A percentile compares a stretch with the other conserved stretches of the same genome.
Conservation (phyloP, 192 early-diverging fungal genomes). For the Coemansia sp. region DNA sequence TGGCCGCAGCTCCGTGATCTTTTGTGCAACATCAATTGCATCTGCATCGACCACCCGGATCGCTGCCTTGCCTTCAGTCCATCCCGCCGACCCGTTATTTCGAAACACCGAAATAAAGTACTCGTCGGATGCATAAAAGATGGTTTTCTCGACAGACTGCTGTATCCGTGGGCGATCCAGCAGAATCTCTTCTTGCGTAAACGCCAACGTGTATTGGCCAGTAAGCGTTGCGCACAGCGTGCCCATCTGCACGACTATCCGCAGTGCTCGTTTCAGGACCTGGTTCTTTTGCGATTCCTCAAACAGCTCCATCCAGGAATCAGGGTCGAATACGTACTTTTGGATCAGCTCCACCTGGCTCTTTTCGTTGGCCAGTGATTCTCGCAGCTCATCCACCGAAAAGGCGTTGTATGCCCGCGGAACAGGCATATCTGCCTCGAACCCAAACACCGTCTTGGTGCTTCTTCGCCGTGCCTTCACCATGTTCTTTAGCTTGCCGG, state of each 20-base stretch:
- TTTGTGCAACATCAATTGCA: slow-evolving; percentile 34
- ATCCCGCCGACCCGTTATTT: slow-evolving; percentile 51
- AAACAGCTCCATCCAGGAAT: slow-evolving; percentile 39
- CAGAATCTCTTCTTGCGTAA: slow-evolving; percentile 45
- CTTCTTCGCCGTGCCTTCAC: slow-evolving; percentile 50
- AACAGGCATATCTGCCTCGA: slow-evolving; percentile 44
- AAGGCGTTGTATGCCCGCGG: slow-evolving; percentile 48
- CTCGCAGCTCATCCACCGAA: slow-evolving; percentile 35
- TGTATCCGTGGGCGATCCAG: slow-evolving; percentile 38
- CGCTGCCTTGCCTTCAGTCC: slow-evolving; percentile 48
- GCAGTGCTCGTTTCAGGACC: slow-evolving; percentile 44
- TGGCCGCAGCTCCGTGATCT: slow-evolving; percentile 40
- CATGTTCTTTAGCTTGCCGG: slow-evolving; percentile 1
- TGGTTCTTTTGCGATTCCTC: slow-evolving; percentile 42
- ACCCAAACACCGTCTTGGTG: slow-evolving; percentile 47
- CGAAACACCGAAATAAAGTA: slow-evolving; percentile 49
- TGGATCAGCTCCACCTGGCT: slow-evolving; percentile 43
- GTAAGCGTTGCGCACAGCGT: slow-evolving; percentile 46
- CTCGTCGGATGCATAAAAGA: slow-evolving; percentile 44
- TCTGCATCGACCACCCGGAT: slow-evolving; percentile 47
- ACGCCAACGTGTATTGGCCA: slow-evolving; percentile 42
- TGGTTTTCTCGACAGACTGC: slow-evolving; percentile 37
- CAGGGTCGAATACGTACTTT: slow-evolving; percentile 39
- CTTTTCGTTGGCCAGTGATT: slow-evolving; percentile 40
- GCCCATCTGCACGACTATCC: slow-evolving; percentile 53